Evolutionary conservation across 2,329 filamentous ascomycete genomes (phyloP), one percentile per base, ranked within the genome.

Genomic region (Colletotrichum agaves): DNA sequence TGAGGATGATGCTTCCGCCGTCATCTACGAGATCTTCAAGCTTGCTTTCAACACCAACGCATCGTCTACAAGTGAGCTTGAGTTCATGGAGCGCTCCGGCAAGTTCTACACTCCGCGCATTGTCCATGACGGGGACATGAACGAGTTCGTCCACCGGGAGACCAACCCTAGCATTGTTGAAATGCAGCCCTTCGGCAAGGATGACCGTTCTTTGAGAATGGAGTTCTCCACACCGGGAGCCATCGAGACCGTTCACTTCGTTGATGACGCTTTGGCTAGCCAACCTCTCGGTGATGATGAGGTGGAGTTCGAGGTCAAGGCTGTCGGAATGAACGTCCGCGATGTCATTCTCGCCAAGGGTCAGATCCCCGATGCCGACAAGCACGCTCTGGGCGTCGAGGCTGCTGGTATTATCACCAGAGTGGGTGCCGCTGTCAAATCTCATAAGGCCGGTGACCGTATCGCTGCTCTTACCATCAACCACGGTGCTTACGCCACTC

Each of bases 301-400:
- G 39, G 71, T 84, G 5, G 81, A 83, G 70, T 78, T 84, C 56
- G 77, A 80, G 57, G 77, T 83, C n/a, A 77, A 76, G 35, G 80
- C 80, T 5, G 75, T 80, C 0, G 81, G 82, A 0, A 73, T 85
- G 64, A 86, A 83, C 72, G 82, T 81, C 69, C 78, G 78, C 35
- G 84, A 87, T 68, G 76, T 82, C 1, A 75, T 85, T 65, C 79
- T 81, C 12, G 79, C 80, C 27, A 80, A 78, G 75, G 79, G 78
- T 2, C 78, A 80, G 52, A 72, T 81, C 0, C 69, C 75, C 7
- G 75, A 77, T 17, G 71, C 73, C 3, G 76, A 77, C 27, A 69
- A 69, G 55, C 62, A 70, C 12, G 60, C 65, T 27, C 69, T 81
- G 2, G 76, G 75, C 11, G 63, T 73, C 2, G 77, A 80, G 47